Evolutionary conservation across 495 filamentous ascomycete species (phyloP).

Genomic region (Xylaria castorea): DNA sequence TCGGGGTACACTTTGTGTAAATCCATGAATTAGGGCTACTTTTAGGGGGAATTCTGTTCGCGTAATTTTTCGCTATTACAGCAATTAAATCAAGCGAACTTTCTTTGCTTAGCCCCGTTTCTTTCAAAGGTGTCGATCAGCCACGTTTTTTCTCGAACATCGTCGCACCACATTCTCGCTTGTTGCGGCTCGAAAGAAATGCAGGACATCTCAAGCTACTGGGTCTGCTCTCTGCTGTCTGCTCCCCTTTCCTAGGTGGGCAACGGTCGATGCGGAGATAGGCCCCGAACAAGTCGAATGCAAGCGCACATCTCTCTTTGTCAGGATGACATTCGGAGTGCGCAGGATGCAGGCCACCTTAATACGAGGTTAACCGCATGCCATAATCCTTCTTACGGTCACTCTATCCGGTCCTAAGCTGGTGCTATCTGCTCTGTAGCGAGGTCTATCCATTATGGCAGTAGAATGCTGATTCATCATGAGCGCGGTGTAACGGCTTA

Average conservation of each 20-base stretch:
- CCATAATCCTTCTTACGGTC: constrained; percentile 1
- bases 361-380: constrained; percentile 18
- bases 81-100: not conserved
- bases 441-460: not conserved
- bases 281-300: constrained; percentile 11
- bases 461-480: constrained; percentile 10
- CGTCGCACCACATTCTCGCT: constrained; percentile 28
- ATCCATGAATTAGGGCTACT: not conserved
- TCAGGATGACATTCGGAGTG: constrained; percentile 9
- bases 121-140: constrained; percentile 7
- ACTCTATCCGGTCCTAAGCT: not conserved
- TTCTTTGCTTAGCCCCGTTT: constrained; percentile 12
- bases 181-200: constrained; percentile 29
- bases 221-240: not conserved
- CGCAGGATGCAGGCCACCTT: constrained; percentile 19
- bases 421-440: not conserved
- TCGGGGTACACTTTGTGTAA: not conserved
- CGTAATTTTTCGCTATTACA: not conserved
- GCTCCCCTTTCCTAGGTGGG: constrained; percentile 13
- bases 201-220: constrained; percentile 21
- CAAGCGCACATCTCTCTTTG: constrained; percentile 3
- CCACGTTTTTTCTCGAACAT: constrained; percentile 26
- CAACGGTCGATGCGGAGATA: constrained; percentile 16
- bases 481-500: not conserved
- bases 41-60: constrained; percentile 6